A percentile compares a stretch with the other conserved stretches of the same genome.
phyloP scores from a whole-genome alignment of 192 early-diverging fungal species.

The Glomus cerebriforme region DNA sequence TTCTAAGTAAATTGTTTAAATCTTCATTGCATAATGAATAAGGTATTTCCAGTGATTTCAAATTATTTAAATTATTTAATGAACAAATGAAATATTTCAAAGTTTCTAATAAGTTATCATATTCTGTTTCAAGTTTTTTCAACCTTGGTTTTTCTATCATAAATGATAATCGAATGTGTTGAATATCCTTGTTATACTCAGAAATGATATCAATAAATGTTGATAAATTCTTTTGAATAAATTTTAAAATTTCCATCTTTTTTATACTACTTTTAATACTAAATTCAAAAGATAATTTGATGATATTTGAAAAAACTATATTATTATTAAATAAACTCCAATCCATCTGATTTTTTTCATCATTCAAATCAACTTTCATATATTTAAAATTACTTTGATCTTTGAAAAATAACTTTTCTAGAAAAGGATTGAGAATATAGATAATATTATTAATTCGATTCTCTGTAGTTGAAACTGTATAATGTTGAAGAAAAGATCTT shows the following conservation, averaged over 20 bases:
- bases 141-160: neutral
- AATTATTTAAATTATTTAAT: neutral
- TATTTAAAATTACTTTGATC: neutral
- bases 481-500: neutral
- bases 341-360: neutral
- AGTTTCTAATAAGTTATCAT: neutral
- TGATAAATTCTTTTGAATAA: neutral
- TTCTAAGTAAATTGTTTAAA: neutral
- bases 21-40: neutral
- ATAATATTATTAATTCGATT: neutral
- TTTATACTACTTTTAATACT: neutral
- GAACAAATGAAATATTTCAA: neutral
- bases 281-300: neutral
- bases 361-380: neutral
- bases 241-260: neutral
- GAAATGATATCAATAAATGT: neutral
- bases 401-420: neutral
- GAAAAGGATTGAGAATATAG: neutral
- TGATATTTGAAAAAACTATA: neutral
- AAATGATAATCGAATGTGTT: neutral
- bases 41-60: neutral
- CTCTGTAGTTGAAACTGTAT: neutral
- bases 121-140: neutral
- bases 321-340: neutral
- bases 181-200: neutral